Evolutionary conservation across 2,329 filamentous ascomycete genomes (phyloP), one percentile per base, ranked within the genome.

Genomic region (Apiospora rasikravindrae): DNA sequence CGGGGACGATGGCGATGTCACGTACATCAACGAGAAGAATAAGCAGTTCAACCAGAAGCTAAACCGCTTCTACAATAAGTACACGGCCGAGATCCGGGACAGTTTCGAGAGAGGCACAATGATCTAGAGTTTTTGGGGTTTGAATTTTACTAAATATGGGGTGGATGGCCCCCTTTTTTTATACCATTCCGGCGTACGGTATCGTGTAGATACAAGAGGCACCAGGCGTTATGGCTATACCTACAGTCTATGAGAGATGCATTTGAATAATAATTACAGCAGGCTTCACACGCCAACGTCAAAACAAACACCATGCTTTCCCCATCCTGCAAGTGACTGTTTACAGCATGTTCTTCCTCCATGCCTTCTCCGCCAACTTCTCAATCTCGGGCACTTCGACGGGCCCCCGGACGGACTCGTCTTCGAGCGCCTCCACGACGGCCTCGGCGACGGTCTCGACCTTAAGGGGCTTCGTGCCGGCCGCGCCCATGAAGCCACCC

Each of bases 21-120:
- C 96, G 10, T 98, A 98, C 84, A 99, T 99, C 89, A 99, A 99
- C 85, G 95, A 98, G 85, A 98, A 99, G 92, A 99, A 99, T 88
- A 98, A 98, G 88, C 95, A 98, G 88, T 99, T 99, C 87, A 99
- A 99, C 90, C 92, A 97, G 86, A 98, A 99, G 86, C 86, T 99
- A 82, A 88, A 93, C 70, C 88, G 96, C 76, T 99, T 98, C 86
- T 99, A 99, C 84, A 96, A 99, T 85, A 97, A 98, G 87, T 99
- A 99, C 83, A 99, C 96, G 66, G 91, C 93, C 44, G 96, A 99
- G 82, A 98, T 99, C 78, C 88, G 96, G 80, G 96, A 99, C 80
- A 98, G 93, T 83, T 99, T 99, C 82, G 96, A 99, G 88, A 90
- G 96, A 75, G 96, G 96, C 24, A 98, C 96, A 4, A 97, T 97